Conservation (phyloP, 768 basidiomycete species). For the Termitomyces eurrhizus region DNA sequence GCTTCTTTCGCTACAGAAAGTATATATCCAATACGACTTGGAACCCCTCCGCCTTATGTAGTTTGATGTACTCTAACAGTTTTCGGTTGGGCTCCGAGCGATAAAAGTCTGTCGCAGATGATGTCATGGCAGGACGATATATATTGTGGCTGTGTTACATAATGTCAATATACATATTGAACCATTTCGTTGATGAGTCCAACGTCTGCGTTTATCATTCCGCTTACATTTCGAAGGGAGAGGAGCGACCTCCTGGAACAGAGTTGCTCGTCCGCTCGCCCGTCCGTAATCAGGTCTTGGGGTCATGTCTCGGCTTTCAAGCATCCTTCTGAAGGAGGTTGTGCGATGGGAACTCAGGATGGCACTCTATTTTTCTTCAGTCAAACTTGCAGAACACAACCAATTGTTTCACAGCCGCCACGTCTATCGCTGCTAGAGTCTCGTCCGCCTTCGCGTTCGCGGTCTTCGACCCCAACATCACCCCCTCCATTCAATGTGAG, state of each 20-base stretch:
- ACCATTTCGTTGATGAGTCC: background rate
- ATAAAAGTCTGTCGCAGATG: background rate
- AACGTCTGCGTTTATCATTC: constrained; percentile 19
- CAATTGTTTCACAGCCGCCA: constrained; percentile 12
- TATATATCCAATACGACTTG: background rate
- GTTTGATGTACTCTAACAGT: too few relatives aligned
- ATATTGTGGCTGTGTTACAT: background rate
- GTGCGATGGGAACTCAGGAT: constrained; percentile 39
- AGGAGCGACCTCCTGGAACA: constrained; percentile 20
- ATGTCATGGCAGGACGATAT: background rate
- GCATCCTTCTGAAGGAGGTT: constrained; percentile 16
- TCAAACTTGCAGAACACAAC: constrained; percentile 11
- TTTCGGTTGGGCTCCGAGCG: background rate
- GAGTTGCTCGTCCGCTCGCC: constrained; percentile 27
- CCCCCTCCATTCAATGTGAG: constrained; percentile 49
- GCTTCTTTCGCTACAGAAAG: background rate
- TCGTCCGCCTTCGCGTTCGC: constrained; percentile 30
- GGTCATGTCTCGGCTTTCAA: constrained; percentile 5
- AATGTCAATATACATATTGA: background rate
- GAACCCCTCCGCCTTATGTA: background rate
- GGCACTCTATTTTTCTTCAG: constrained; percentile 41
- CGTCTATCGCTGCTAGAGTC: constrained; percentile 20
- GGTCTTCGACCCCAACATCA: constrained; percentile 38
- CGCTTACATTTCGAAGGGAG: constrained; percentile 29
- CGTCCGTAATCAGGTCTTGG: constrained; percentile 31